A percentile compares a stretch with the other conserved stretches of the same genome.
These are phyloP conservation scores for Wallacemonas rigidus DNA, from an alignment of 208 protist species.

Conservation along the genomic window DNA sequence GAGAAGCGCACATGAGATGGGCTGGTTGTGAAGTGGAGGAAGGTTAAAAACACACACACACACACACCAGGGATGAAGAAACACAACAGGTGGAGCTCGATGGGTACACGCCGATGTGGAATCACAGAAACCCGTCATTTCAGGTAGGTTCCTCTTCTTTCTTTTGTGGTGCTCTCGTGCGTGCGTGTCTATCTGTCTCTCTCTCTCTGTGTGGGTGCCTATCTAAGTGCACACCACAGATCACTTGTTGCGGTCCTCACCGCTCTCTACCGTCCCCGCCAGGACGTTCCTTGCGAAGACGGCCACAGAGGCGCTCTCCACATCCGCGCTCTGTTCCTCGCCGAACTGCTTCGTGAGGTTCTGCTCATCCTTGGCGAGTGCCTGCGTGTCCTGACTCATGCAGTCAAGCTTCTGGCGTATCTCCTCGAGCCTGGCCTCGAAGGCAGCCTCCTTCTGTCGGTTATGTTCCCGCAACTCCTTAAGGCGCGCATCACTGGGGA, in stretches of 20 bases:
- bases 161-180: constrained; percentile 11
- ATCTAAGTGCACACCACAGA: background rate
- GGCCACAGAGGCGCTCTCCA: background rate
- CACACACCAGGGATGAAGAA: too few relatives aligned
- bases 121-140: too few relatives aligned
- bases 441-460: constrained; percentile 33
- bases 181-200: too few relatives aligned
- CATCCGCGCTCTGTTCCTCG: constrained; percentile 1
- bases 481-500: constrained; percentile 33
- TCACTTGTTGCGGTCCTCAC: constrained; percentile 31
- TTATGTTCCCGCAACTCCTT: constrained; percentile 31
- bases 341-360: constrained; percentile 35
- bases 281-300: constrained; percentile 31
- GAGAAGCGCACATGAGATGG: background rate
- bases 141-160: background rate
- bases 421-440: constrained; percentile 31
- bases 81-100: too few relatives aligned
- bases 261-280: constrained; percentile 40
- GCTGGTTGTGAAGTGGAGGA: too few relatives aligned
- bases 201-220: background rate
- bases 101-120: too few relatives aligned
- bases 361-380: constrained; percentile 33
- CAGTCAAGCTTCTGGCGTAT: constrained; percentile 42
- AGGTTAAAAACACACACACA: background rate
- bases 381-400: constrained; percentile 34